Evolutionary conservation across 768 basidiomycete species (phyloP), one percentile per base, ranked within the genome.

Genomic region (Infundibulicybe gibba): DNA sequence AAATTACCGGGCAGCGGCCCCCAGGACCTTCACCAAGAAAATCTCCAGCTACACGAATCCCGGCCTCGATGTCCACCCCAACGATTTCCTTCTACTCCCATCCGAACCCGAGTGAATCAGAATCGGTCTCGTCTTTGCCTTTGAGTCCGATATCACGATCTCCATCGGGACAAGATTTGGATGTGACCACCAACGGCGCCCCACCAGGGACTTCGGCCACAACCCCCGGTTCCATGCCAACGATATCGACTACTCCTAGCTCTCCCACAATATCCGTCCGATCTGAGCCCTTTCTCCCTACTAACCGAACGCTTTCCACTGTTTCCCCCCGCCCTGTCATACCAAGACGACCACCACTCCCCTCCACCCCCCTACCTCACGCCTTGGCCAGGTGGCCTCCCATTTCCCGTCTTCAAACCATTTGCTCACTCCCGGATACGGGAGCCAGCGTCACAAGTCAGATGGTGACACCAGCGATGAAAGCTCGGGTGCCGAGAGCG

Each of bases 401-500:
- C 51, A 52, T 30, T 20, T 53, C n/a, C 55, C 54, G 14, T 34
- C 56, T 25, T 39, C 17, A 38, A 45, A 54, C 32, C 50, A 51
- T 20, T 49, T 59, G 1, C 56, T 43, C 19, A 57, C 58, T 16
- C 60, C 59, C 2, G 45, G 33, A 34, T 37, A 40, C 5, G 17
- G 42, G 14, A 48, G 50, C 19, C 53, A 43, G n/a, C 41, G 54
- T 19, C 52, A 52, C 16, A 19, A 21, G 31, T 49, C 50, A 2
- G 57, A 60, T 14, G 45, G 49, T 14, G 63, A 64, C 33, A 60
- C 48, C 47, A 52, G 53, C 9, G 66, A 66, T 38, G 70, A 70
- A n/a, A 70, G 69, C 46, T 73, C 72, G 1, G 71, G 61, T 11
- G 65, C 64, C 21, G 74, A 74, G 54, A 76, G 71, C 45, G 75